Percentiles rank a stretch among this genome's conserved stretches.
phyloP scores from a whole-genome alignment of 768 basidiomycete species.

The Amanita subjunquillea region DNA sequence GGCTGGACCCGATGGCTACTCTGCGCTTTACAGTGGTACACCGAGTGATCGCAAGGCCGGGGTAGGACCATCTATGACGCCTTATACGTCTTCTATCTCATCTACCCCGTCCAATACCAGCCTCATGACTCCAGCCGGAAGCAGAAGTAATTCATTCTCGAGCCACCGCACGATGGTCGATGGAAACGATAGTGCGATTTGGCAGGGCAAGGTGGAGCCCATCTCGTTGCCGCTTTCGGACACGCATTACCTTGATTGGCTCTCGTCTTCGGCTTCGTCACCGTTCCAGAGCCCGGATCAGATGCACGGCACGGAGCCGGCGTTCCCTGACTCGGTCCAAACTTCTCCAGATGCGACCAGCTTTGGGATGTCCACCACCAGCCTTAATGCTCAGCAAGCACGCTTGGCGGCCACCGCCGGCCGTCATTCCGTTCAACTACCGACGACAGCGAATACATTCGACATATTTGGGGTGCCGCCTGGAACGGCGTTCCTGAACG shows the following conservation, averaged over 20 bases:
- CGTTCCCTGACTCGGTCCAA: neutral
- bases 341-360: neutral
- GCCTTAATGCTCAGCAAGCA: neutral
- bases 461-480: neutral
- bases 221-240: neutral
- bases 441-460: neutral
- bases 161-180: neutral
- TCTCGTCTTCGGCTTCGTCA: neutral
- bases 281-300: constrained; percentile 2
- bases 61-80: neutral
- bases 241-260: constrained; percentile 1
- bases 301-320: neutral
- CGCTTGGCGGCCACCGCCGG: neutral
- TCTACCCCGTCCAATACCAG: neutral
- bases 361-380: neutral
- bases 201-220: constrained; percentile 4
- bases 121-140: neutral
- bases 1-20: neutral
- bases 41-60: neutral
- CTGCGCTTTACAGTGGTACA: neutral
- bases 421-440: neutral
- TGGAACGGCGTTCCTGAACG: neutral
- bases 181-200: neutral
- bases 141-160: constrained; percentile 1
- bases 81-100: neutral